These are phyloP conservation scores for Cystofilobasidium macerans DNA, from an alignment of 768 basidiomycete genomes.

Conservation along the genomic window DNA sequence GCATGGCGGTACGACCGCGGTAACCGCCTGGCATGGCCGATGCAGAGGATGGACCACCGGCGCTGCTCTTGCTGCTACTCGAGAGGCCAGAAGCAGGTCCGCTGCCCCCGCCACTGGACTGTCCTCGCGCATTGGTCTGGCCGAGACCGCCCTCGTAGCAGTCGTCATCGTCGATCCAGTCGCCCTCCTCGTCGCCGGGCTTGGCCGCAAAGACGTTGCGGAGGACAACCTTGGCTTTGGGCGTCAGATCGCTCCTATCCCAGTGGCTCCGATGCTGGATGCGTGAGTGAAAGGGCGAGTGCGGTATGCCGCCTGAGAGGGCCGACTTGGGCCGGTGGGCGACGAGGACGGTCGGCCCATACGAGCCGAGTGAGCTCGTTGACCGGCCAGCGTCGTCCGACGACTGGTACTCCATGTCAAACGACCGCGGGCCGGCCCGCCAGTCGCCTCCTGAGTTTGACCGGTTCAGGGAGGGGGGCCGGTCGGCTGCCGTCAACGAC, in stretches of 20 bases:
- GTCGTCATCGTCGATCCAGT: conserved; percentile 38
- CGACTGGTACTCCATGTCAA: conserved; percentile 17
- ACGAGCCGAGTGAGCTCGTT: conserved; percentile 29
- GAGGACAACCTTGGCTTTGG: conserved; percentile 29
- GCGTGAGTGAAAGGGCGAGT: conserved; percentile 40
- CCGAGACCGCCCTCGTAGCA: conserved; percentile 37
- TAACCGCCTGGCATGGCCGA: background rate
- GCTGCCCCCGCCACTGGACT: background rate
- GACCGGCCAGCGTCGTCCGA: conserved; percentile 19
- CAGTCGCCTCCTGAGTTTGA: conserved; percentile 40
- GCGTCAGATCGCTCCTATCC: conserved; percentile 12
- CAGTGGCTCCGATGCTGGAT: conserved; percentile 49
- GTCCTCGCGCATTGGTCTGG: conserved; percentile 27
- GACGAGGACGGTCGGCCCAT: conserved; percentile 51
- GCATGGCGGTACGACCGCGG: background rate
- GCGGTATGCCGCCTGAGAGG: conserved; percentile 37
- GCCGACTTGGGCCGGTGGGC: conserved; percentile 72
- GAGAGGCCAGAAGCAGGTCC: no score
- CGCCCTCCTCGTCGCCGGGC: conserved; percentile 31
- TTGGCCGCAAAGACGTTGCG: conserved; percentile 38
- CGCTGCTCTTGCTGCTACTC: no score
- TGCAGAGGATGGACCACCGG: no score
- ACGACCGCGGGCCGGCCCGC: conserved; percentile 38
- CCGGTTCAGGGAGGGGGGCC: conserved; percentile 29
- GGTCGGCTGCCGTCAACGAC: conserved; percentile 43